These are phyloP conservation scores for Monascus purpureus DNA, from an alignment of 495 filamentous ascomycete species.

Conservation along the genomic window DNA sequence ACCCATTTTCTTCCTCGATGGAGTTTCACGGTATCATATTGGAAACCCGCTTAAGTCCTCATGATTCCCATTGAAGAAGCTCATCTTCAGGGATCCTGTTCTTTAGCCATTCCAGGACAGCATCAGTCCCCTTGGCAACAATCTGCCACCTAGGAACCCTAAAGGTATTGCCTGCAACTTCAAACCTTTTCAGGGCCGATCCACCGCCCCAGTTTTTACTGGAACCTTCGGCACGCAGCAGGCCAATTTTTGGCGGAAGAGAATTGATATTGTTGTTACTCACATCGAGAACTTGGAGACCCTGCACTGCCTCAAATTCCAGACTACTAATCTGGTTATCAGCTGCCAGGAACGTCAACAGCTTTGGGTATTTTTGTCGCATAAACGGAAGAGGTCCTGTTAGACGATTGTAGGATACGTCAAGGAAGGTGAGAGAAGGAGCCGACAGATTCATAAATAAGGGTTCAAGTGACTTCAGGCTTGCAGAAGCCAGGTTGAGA, in stretches of 20 bases:
- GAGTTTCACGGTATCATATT: no score
- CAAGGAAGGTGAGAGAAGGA: slow-evolving; percentile 56
- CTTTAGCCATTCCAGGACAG: slow-evolving; percentile 69
- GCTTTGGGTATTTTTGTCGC: slow-evolving; percentile 44
- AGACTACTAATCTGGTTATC: slow-evolving; percentile 67
- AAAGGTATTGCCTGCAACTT: slow-evolving; percentile 71
- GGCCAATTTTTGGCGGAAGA: slow-evolving; percentile 64
- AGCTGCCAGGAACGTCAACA: slow-evolving; percentile 52
- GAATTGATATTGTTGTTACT: slow-evolving; percentile 68
- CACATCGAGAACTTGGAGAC: slow-evolving; percentile 62
- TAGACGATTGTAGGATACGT: slow-evolving; percentile 69
- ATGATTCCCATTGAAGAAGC: slow-evolving; percentile 22
- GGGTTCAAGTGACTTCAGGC: slow-evolving; percentile 48
- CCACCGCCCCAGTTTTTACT: slow-evolving; percentile 23
- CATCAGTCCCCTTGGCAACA: slow-evolving; percentile 76
- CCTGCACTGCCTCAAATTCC: slow-evolving; percentile 57
- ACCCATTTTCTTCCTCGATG: no score
- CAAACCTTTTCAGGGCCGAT: slow-evolving; percentile 33
- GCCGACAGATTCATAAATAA: slow-evolving; percentile 51
- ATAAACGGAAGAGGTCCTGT: slow-evolving; percentile 44
- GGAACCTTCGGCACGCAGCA: slow-evolving; percentile 43
- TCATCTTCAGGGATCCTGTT: slow-evolving; percentile 62
- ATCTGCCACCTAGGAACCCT: slow-evolving; percentile 77
- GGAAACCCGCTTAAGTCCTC: no score
- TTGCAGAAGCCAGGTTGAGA: slow-evolving; percentile 58